These are phyloP conservation scores for Zychaea mexicana DNA, from an alignment of 371 early-diverging fungal species.

Conservation along the genomic window DNA sequence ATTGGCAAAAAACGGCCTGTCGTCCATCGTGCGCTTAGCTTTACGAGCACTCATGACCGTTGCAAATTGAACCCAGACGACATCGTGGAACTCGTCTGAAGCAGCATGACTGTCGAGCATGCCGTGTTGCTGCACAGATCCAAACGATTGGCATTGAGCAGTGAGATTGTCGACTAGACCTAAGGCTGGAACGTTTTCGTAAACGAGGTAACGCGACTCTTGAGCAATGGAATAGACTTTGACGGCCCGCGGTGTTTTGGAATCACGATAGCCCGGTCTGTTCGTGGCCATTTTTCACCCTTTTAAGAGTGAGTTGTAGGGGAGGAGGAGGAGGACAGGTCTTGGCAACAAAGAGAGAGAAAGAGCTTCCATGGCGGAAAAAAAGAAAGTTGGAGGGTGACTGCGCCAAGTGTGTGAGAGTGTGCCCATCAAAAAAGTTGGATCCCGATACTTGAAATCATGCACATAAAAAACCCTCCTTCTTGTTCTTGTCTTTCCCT, in stretches of 20 bases:
- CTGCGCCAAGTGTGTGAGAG: too few relatives aligned
- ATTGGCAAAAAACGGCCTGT: slow-evolving; percentile 43
- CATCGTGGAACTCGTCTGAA: slow-evolving; percentile 35
- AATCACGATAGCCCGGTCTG: slow-evolving; percentile 36
- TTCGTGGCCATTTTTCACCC: slow-evolving; percentile 28
- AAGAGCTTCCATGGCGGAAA: too few relatives aligned
- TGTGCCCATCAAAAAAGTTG: too few relatives aligned
- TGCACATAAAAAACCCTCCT: too few relatives aligned
- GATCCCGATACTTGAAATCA: too few relatives aligned
- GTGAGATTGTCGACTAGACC: slow-evolving; percentile 36
- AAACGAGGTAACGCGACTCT: slow-evolving; percentile 53
- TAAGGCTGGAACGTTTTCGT: slow-evolving; percentile 51
- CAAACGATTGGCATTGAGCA: slow-evolving; percentile 31
- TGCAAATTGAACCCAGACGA: slow-evolving; percentile 34
- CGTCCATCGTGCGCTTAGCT: slow-evolving; percentile 48
- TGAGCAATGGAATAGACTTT: slow-evolving; percentile 54
- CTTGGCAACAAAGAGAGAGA: too few relatives aligned
- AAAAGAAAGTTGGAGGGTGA: too few relatives aligned
- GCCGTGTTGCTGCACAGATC: slow-evolving; percentile 31
- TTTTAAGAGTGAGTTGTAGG: too few relatives aligned
- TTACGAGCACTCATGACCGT: slow-evolving; percentile 33
- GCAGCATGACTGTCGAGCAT: slow-evolving; percentile 34
- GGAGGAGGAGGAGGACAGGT: too few relatives aligned
- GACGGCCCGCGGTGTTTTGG: slow-evolving; percentile 40
- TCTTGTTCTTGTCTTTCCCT: not conserved